Evolutionary conservation across 257 asterid species (phyloP), one percentile per base, ranked within the genome.

Genomic region (Petunia axillaris): DNA sequence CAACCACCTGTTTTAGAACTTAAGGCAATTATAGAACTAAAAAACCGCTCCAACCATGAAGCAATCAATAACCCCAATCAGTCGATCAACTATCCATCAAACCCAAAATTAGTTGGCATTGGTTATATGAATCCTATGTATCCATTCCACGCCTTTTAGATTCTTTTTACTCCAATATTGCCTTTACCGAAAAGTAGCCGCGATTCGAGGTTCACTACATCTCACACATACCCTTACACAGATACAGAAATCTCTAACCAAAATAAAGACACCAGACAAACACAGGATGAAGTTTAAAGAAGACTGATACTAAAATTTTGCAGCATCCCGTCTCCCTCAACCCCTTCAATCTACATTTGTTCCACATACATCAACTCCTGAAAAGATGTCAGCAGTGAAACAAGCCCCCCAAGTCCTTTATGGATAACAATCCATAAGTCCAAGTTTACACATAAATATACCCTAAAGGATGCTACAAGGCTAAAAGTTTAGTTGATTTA

Each of bases 11-110:
- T 1, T 39, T 66, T 38, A 50, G 55, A 50, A 9, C 13, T 50
- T 50, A 7, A 10, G 55, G 55, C 55, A 50, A 9, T 50, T 50
- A 50, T 50, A 7, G 55, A 50, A 50, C 8, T 50, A 50, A 4
- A 8, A 50, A 50, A 13, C 55, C 14, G 25, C 25, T 50, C 55
- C 43, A 66, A 66, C 37, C 11, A 66, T 66, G 53, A 14, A 41
- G 40, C 8, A 13, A 55, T 55, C 66, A 60, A 60, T 35, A 60
- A 60, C 15, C 15, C 6, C 66, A 60, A 8, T 35, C 66, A 60
- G n/a, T 52, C 57, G 9, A 55, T 55, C 62, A 55, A 55, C 16
- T 67, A 67, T n/a, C 39, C 55, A 16, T 67, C 76, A 43, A 67
- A 44, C 25, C 55, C 7, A n/a, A 67, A 8, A 8, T 16, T 8